A percentile compares a stretch with the other conserved stretches of the same genome.
These are phyloP conservation scores for Cladosporium sp. DNA, from an alignment of 2,329 filamentous ascomycete genomes.

Conservation along the genomic window DNA sequence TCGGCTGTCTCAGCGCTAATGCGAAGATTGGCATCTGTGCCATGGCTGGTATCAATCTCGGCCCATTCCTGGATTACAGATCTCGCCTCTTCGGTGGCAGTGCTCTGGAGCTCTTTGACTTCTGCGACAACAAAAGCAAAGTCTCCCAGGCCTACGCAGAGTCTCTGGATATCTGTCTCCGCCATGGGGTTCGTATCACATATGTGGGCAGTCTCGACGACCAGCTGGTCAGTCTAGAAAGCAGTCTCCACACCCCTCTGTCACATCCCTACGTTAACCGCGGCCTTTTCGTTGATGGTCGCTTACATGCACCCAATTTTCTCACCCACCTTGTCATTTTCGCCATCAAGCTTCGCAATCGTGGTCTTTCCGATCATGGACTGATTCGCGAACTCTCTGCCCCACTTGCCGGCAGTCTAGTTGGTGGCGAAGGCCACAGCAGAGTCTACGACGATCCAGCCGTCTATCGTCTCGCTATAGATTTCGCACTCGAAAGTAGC, in stretches of 20 bases:
- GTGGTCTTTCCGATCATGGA: slow-evolving; percentile 88
- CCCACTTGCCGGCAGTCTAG: slow-evolving; percentile 84
- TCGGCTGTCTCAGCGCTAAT: slow-evolving; percentile 69
- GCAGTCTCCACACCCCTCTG: slow-evolving; percentile 79
- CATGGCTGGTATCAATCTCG: slow-evolving; percentile 87
- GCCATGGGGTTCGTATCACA: slow-evolving; percentile 75
- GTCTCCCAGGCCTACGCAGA: slow-evolving; percentile 78
- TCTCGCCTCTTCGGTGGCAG: slow-evolving; percentile 84
- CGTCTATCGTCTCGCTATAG: slow-evolving; percentile 65
- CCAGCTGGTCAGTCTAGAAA: slow-evolving; percentile 91
- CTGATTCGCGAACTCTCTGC: slow-evolving; percentile 84
- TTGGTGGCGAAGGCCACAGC: slow-evolving; percentile 88
- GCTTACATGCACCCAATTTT: slow-evolving; percentile 89
- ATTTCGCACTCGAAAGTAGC: slow-evolving; percentile 46
- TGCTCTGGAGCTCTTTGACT: slow-evolving; percentile 93
- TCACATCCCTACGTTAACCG: slow-evolving; percentile 91
- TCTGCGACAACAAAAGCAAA: slow-evolving; percentile 73
- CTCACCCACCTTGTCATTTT: slow-evolving; percentile 91
- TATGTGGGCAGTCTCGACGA: slow-evolving; percentile 96
- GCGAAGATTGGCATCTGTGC: slow-evolving; percentile 80
- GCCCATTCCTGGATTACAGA: slow-evolving; percentile 88
- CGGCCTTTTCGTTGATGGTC: slow-evolving; percentile 92
- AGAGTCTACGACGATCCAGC: slow-evolving; percentile 84
- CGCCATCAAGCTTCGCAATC: slow-evolving; percentile 85
- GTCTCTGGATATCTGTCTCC: slow-evolving; percentile 68